Base-by-base conservation (phyloP, 164 flowering plant genomes). In the Platanus orientalis region DNA sequence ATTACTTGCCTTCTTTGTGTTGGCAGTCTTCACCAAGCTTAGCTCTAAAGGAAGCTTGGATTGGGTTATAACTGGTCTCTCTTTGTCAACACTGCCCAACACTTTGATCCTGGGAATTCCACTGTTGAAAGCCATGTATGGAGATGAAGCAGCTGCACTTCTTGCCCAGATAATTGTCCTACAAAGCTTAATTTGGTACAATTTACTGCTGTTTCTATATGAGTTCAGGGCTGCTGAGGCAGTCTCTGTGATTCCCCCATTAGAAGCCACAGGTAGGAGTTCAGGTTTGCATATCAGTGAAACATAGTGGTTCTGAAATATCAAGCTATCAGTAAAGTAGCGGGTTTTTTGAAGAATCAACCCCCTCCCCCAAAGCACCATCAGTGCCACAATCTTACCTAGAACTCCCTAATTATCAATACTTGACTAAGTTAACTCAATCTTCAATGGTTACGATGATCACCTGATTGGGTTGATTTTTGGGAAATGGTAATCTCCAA, bases 81-180 rank as follows among this genome's bases (percentile, higher is more conserved):
- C 96, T 24, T 40, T 89, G 53, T 80, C 92, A 39, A 84, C 90
- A 12, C 62, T 89, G 50, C 96, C 97, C 1, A 89, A 91, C 75
- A 81, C 93, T 24, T 75, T 91, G 74, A 79, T 91, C 64, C 49
- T 91, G 54, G 97, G 97, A 51, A 80, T 91, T 62, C 96, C 97
- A n/a, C 62, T 91, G 9, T 42, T 89, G 57, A 75, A 49, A 61
- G 93, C 90, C 61, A 85, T 87, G 88, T 89, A 89, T 67, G 92
- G 92, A 28, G 71, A 72, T 26, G 80, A 77, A 72, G 85, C 90
- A 26, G 77, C 68, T 21, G 24, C 6, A 30, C 75, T 84, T 30
- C 76, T 91, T 40, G 63, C 76, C 21, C 97, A 91, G 83, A 79
- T 89, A 61, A 80, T 91, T 28, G 85, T 81, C 36, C 62, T 91